Evolutionary conservation across 495 filamentous ascomycete species (phyloP), one percentile per base, ranked within the genome.

Genomic region (Tetracladium setigerum): DNA sequence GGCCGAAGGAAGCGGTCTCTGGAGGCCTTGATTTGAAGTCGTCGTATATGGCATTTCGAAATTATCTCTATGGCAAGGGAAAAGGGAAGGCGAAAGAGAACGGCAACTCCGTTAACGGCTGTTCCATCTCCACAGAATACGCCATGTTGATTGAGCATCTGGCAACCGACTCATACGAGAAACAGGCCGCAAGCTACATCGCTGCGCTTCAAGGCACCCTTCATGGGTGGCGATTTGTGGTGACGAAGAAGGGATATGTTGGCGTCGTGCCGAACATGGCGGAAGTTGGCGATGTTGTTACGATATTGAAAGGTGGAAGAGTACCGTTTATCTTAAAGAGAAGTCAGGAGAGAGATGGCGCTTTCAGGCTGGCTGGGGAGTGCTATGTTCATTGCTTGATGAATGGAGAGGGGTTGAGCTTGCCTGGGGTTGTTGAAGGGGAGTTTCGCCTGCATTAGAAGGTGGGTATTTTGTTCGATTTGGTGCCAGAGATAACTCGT

Each of bases 321-420:
- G 47, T 50, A 2, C 47, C 47, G n/a, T 44, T 50, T 44, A 16
- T 50, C 4, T 36, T 50, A 30, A 35, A 31, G 22, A 24, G 24
- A 14, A 11, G n/a, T 27, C 31, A 33, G 7, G 14, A 18, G 44
- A 38, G 13, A 14, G n/a, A 38, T 9, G n/a, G n/a, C n/a, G n/a
- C 9, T 9, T 34, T 9, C 6, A 43, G 17, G 27, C 37, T 57
- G 12, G 15, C 54, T 11, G 50, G 54, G 3, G 50, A 57, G 39
- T 49, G 39, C 30, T 57, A 54, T 50, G 42, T 57, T 1, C 45
- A 57, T 43, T 45, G 54, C 13, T 41, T 57, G 31, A 57, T 57
- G 54, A 32, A 46, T 10, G 54, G 54, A 0, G 53, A 55, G 32
- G 44, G 31, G 16, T 30, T 43, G 12, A 39, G 8, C 37, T n/a